phyloP scores from a whole-genome alignment of 1,284 basidiomycete genomes.

The Leccinum proliferum region DNA sequence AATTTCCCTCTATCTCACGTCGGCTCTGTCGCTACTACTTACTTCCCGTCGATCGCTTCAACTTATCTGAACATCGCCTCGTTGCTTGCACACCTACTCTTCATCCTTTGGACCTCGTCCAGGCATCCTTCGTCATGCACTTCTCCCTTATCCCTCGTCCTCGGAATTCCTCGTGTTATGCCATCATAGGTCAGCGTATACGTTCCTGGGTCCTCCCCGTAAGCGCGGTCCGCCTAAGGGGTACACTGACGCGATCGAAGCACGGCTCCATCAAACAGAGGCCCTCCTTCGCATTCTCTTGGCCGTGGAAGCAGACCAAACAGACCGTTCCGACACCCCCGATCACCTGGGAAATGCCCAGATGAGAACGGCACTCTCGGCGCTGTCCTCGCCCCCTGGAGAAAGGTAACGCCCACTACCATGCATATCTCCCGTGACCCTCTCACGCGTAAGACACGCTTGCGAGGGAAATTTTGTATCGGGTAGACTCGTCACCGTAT shows the following conservation, averaged over 20 bases:
- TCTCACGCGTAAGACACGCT: constrained; percentile 49
- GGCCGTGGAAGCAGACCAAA: constrained; percentile 58
- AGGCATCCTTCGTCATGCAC: background rate
- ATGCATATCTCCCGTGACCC: background rate
- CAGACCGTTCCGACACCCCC: constrained; percentile 49
- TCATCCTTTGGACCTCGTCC: background rate
- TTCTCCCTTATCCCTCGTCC: background rate
- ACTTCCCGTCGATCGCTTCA: background rate
- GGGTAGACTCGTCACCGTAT: constrained; percentile 72
- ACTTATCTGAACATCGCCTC: background rate
- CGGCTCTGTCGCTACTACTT: background rate
- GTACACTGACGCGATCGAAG: constrained; percentile 89
- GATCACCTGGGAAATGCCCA: constrained; percentile 26
- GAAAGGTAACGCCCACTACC: constrained; percentile 18
- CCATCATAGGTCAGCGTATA: constrained; percentile 35
- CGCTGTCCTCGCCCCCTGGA: constrained; percentile 19
- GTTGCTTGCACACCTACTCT: background rate
- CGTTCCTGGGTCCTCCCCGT: constrained; percentile 53
- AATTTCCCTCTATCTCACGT: background rate
- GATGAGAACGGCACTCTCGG: constrained; percentile 14
- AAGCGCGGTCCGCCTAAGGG: constrained; percentile 69
- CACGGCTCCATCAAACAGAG: constrained; percentile 82
- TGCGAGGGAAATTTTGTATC: constrained; percentile 67
- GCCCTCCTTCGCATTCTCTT: constrained; percentile 77
- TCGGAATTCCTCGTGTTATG: background rate